Conservation (phyloP, 768 basidiomycete genomes). For the Mrakia gelida region DNA sequence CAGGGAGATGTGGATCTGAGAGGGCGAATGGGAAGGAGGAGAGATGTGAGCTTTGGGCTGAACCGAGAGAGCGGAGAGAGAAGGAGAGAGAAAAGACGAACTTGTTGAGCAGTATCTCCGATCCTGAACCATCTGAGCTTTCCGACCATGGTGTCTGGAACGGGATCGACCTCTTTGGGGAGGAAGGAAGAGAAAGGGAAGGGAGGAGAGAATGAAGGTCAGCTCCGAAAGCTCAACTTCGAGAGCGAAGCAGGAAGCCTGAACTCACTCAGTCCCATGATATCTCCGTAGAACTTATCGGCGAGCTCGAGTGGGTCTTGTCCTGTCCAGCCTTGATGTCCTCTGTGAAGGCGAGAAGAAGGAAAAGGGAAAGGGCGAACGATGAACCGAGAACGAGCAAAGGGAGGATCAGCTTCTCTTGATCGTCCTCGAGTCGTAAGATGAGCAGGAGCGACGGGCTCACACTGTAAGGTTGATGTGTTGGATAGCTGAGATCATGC, state of each 20-base stretch:
- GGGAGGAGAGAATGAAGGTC: not conserved
- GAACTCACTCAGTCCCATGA: constrained; percentile 17
- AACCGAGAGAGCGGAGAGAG: not conserved
- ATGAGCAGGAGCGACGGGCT: not conserved
- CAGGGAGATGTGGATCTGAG: constrained; percentile 29
- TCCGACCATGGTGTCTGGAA: constrained; percentile 10
- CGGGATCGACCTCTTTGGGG: constrained; percentile 11
- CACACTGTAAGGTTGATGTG: constrained; percentile 23
- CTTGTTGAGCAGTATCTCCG: constrained; percentile 17
- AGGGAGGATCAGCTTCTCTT: not conserved
- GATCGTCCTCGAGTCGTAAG: no score
- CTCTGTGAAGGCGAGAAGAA: not conserved
- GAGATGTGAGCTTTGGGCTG: not conserved
- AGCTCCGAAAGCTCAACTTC: no score
- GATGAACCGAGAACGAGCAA: not conserved
- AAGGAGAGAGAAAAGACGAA: not conserved
- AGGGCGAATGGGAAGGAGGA: not conserved
- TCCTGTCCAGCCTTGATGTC: not conserved
- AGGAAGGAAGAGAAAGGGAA: no score
- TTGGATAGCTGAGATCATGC: constrained; percentile 8
- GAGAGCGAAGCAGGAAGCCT: no score
- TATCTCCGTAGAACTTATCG: constrained; percentile 23
- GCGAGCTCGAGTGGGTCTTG: constrained; percentile 12
- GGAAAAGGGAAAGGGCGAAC: not conserved
- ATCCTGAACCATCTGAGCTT: constrained; percentile 28